Evolutionary conservation across 208 protist species (phyloP), one percentile per base, ranked within the genome.

Genomic region (Trypanosoma mega): DNA sequence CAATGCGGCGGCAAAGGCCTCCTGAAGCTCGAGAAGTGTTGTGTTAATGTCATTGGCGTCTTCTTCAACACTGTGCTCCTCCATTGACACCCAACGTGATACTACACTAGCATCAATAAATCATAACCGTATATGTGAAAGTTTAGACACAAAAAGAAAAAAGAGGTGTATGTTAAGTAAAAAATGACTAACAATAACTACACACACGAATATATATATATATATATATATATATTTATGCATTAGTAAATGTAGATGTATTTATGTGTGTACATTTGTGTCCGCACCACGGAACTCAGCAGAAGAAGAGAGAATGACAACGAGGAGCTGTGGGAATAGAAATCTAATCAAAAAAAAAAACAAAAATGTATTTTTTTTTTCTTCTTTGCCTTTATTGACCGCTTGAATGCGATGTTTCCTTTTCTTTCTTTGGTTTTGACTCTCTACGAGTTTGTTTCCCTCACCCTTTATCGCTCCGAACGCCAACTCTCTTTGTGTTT

Each of bases 11-110:
- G 87, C 68, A 57, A 95, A 78, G 3, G 80, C 77, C 37, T 88
- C 78, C 46, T 92, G 82, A 2, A 95, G 61, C 52, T 89, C 85
- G 26, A 87, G 49, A 14, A 95, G 65, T 3, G 80, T 78, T 0
- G 64, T 72, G 51, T 85, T 90, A 16, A 76, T 78, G 55, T 94
- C 87, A 53, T 81, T 79, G 6, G 52, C 77, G n/a, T 86, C 80
- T 14, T 82, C 82, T 5, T 65, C 68, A 0, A 52, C 29, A 16
- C 30, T 30, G 50, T 36, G n/a, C 4, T 41, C 30, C 24, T 64
- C 64, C 51, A 44, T 31, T 30, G 9, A n/a, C 37, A 30, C 12
- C 5, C 7, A n/a, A 6, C 23, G 3, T 18, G 11, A 21, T 37
- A 41, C 29, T 52, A 39, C 20, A 26, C 21, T 41, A 44, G 24